Conservation (phyloP, 2,329 filamentous ascomycete genomes). For the Arthrobotrys pseudoclavata region DNA sequence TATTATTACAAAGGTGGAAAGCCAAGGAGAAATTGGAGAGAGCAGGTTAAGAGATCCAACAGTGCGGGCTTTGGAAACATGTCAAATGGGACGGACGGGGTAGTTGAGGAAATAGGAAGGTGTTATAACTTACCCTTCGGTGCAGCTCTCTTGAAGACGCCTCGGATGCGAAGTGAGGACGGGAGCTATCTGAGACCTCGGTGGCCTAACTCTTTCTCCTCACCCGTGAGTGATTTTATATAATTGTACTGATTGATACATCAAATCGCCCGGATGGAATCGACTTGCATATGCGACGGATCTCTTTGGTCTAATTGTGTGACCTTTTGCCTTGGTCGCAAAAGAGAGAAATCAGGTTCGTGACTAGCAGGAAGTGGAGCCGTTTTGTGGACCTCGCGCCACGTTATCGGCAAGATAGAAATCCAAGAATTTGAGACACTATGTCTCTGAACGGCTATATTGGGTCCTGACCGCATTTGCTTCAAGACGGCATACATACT, state of each 20-base stretch:
- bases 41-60: conserved; percentile 34
- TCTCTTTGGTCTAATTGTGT: conserved; percentile 11
- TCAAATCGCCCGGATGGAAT: conserved; percentile 14
- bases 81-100: conserved; percentile 37
- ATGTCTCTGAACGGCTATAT: conserved; percentile 50
- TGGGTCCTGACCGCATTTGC: conserved; percentile 26
- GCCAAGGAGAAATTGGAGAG: conserved; percentile 33
- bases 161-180: conserved; percentile 16
- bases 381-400: conserved; percentile 37
- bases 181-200: conserved; percentile 46
- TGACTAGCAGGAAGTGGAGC: conserved; percentile 47
- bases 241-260: conserved; percentile 16
- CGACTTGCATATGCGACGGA: conserved; percentile 26
- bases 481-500: conserved; percentile 28
- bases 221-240: conserved; percentile 57
- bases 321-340: conserved; percentile 32
- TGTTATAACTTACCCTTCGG: conserved; percentile 33
- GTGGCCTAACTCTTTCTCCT: conserved; percentile 47
- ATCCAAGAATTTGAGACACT: conserved; percentile 48
- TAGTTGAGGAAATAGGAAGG: conserved; percentile 53
- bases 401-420: conserved; percentile 52
- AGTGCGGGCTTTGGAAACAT: conserved; percentile 51
- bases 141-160: conserved; percentile 37
- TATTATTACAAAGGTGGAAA: conserved; percentile 23
- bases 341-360: conserved; percentile 27